These are phyloP conservation scores for Tubosaeta sp. DNA, from an alignment of 768 basidiomycete genomes.

Conservation along the genomic window DNA sequence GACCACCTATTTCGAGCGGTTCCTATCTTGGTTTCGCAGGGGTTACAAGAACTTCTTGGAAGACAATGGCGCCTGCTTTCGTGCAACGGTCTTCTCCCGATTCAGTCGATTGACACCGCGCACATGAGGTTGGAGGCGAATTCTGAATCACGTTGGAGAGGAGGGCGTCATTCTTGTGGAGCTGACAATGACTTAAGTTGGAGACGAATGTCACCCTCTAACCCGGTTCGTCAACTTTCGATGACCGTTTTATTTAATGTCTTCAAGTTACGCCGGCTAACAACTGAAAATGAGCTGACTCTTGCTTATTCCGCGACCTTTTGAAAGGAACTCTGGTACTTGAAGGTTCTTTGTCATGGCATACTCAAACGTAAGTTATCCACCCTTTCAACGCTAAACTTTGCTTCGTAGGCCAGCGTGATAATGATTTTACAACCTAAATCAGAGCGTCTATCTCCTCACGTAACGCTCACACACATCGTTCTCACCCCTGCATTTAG, in stretches of 20 bases:
- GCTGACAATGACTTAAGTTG: background rate
- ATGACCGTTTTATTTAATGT: too few species aligned
- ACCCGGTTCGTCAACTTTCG: too few species aligned
- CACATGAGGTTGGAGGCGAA: background rate
- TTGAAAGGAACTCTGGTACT: too few species aligned
- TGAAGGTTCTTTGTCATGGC: too few species aligned
- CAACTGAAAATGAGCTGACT: too few species aligned
- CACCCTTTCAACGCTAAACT: too few species aligned
- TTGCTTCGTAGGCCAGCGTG: too few species aligned
- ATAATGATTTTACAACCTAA: background rate
- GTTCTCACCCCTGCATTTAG: slow-evolving; percentile 17
- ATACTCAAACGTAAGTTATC: too few species aligned
- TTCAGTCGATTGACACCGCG: background rate
- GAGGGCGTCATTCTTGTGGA: background rate
- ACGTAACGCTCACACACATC: slow-evolving; percentile 16
- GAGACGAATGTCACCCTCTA: too few species aligned
- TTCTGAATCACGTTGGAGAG: background rate
- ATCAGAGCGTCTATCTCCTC: slow-evolving; percentile 9
- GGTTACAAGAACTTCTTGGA: background rate
- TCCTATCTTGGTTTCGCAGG: slow-evolving; percentile 11
- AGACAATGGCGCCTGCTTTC: background rate
- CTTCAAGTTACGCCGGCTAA: too few species aligned
- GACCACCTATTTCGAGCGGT: slow-evolving; percentile 5
- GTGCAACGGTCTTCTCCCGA: background rate
- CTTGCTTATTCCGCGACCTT: too few species aligned